These are phyloP conservation scores for Platanthera guangdongensis DNA, from an alignment of 106 monocot species.

Conservation along the genomic window DNA sequence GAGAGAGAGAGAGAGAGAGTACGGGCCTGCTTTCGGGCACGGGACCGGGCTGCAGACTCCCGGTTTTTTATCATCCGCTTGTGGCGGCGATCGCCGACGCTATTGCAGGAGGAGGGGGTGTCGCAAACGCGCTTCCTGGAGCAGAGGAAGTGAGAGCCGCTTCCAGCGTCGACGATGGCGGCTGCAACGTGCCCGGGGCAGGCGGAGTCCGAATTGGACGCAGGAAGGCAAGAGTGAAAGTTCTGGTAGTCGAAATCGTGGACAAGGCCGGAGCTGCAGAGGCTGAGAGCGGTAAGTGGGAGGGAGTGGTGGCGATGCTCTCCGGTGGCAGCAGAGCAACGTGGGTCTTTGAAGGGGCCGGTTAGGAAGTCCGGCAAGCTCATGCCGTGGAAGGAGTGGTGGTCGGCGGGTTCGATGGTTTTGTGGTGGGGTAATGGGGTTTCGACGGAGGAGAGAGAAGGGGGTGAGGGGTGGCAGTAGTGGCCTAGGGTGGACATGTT, in stretches of 20 bases:
- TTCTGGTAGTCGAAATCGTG: not conserved
- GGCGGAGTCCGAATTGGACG: constrained; percentile 4
- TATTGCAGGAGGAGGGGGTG: not conserved
- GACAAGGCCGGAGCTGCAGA: constrained; percentile 2
- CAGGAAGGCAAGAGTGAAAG: not conserved
- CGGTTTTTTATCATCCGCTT: constrained; percentile 89
- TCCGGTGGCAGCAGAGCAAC: not conserved
- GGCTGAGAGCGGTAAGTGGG: constrained; percentile 16
- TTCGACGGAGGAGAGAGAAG: not conserved
- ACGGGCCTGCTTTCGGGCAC: constrained; percentile 75
- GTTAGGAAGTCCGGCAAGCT: constrained; percentile 57
- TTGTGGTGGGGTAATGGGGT: not conserved
- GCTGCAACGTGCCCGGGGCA: not conserved
- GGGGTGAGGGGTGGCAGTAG: not conserved
- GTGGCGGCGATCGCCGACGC: constrained; percentile 33
- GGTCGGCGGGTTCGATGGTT: not conserved
- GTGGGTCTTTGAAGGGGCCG: constrained; percentile 17
- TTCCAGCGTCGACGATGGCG: constrained; percentile 4
- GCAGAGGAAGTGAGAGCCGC: constrained; percentile 4
- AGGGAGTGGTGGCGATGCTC: not conserved
- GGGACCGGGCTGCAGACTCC: constrained; percentile 65
- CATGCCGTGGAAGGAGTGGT: constrained; percentile 13
- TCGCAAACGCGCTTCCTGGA: constrained; percentile 5
- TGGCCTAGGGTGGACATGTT: constrained; percentile 16
- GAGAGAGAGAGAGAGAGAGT: not conserved